Evolutionary conservation across 1,139 yeast genomes (phyloP), one percentile per base, ranked within the genome.

Genomic region (Taphrina flavorubra): DNA sequence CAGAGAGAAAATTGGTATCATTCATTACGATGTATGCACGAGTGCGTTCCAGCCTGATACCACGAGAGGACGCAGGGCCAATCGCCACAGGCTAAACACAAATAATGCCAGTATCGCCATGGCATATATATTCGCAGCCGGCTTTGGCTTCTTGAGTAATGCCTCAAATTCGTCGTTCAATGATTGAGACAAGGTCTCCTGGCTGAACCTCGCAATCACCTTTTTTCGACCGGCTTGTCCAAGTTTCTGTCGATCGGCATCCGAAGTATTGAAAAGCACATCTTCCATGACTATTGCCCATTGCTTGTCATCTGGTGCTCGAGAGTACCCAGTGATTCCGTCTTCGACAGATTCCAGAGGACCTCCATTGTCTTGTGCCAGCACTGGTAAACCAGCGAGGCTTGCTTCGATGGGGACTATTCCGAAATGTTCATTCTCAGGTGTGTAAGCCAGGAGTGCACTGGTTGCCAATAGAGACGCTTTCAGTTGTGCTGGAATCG

Each of bases 371-470:
- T 90, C 86, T 1, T 89, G 87, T 0, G 97, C 97, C 68, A 95
- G 79, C 0, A 92, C 97, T 0, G 97, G 92, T 0, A 89, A 88
- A 39, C 89, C 87, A 71, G 85, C 82, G 60, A 88, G 82, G 97
- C 94, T 92, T 20, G 97, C 92, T 76, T 94, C 99, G 14, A 94
- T 83, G 0, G 99, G 99, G 3, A 95, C 99, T 72, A 94, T 95
- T 14, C 99, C 99, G 77, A 94, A 94, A 79, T 94, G 99, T 77
- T 95, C 99, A 75, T 85, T 85, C 0, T 89, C 83, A 1, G 99
- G 99, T 0, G 99, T 95, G 76, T 94, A 94, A 58, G 92, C 79
- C 49, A 95, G 81, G 68, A 89, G 74, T 68, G 84, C 83, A 1
- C 94, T 83, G 11, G 81, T 78, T 57, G 82, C 78, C 59, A 94